A percentile compares a stretch with the other conserved stretches of the same genome.
Evolutionary conservation across 2,329 filamentous ascomycete genomes (phyloP).

Genomic region (Fusarium coicis): DNA sequence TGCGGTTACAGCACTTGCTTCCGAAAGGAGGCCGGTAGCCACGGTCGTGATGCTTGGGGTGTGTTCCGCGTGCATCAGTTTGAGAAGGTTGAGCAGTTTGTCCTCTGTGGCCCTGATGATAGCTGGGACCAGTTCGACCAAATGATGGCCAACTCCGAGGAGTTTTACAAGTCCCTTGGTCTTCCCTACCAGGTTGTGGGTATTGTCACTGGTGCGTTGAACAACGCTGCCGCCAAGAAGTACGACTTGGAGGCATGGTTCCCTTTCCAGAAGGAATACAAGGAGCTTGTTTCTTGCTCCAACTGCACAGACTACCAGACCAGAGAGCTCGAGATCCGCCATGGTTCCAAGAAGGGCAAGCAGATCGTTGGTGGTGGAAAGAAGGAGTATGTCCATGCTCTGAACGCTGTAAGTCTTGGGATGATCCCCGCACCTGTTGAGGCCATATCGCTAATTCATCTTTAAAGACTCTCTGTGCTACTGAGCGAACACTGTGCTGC

Average conservation of each 20-base stretch:
- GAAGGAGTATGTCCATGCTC: conserved; percentile 94
- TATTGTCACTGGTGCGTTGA: conserved; percentile 96
- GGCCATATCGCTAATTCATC: conserved; percentile 10
- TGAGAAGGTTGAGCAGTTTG: conserved; percentile 89
- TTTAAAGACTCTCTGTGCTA: conserved; percentile 78
- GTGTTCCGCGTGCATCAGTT: conserved; percentile 99
- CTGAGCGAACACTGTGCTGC: conserved; percentile 92
- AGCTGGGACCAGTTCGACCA: conserved; percentile 94
- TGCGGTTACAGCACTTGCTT: conserved; percentile 92
- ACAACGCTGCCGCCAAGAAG: conserved; percentile 83
- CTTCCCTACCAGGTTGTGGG: conserved; percentile 92
- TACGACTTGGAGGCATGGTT: conserved; percentile 97
- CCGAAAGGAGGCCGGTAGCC: conserved; percentile 92
- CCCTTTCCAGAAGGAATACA: conserved; percentile 96
- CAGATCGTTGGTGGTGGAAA: conserved; percentile 72
- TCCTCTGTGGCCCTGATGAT: conserved; percentile 85
- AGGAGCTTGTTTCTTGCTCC: conserved; percentile 96
- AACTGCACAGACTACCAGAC: conserved; percentile 99
- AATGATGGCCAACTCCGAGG: conserved; percentile 92
- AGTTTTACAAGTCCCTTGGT: conserved; percentile 91
- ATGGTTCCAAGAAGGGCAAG: conserved; percentile 76
- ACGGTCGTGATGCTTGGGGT: conserved; percentile 91
- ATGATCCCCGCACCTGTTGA: not conserved
- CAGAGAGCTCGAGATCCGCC: conserved; percentile 91
- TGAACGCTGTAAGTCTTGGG: conserved; percentile 70